Evolutionary conservation across 805 yeast genomes (phyloP).

Genomic region (Saccharomyces kudriavzevii): DNA sequence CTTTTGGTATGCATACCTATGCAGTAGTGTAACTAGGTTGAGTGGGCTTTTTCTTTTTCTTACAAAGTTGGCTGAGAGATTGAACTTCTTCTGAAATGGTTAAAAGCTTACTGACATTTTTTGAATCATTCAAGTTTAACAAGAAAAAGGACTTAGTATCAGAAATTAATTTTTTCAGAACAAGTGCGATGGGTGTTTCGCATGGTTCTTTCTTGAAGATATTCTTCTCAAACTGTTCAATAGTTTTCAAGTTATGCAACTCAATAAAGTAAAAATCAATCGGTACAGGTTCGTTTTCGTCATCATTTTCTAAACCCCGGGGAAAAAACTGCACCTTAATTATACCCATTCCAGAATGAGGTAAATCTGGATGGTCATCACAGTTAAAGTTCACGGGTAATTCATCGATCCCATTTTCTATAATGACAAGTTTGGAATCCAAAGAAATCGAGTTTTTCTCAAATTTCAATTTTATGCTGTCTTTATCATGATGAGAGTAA

Average conservation of each 20-base stretch:
- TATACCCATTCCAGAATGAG: slow-evolving; percentile 13
- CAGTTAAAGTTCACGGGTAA: slow-evolving; percentile 3
- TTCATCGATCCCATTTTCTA: slow-evolving; percentile 7
- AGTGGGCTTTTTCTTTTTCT: slow-evolving; percentile 2
- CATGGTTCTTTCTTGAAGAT: slow-evolving; percentile 5
- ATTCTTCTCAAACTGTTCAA: slow-evolving; percentile 7
- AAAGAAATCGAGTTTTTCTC: slow-evolving; percentile 19
- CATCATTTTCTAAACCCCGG: not conserved
- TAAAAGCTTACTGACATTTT: slow-evolving; percentile 11
- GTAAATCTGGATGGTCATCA: not conserved
- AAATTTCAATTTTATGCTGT: slow-evolving; percentile 17
- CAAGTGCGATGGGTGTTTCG: slow-evolving; percentile 19
- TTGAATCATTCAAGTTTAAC: slow-evolving; percentile 21
- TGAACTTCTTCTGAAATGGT: slow-evolving; percentile 13
- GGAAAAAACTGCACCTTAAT: slow-evolving; percentile 15
- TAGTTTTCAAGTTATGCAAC: slow-evolving; percentile 15
- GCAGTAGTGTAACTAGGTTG: not conserved
- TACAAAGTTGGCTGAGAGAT: slow-evolving; percentile 10
- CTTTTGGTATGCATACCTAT: not conserved
- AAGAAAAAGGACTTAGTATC: slow-evolving; percentile 34
- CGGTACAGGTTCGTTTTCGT: not conserved
- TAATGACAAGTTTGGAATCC: slow-evolving; percentile 11
- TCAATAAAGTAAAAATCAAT: slow-evolving; percentile 22
- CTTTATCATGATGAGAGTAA: slow-evolving; percentile 5
- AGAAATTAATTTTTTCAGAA: slow-evolving; percentile 23